phyloP scores from a whole-genome alignment of 2,329 filamentous ascomycete species.

The Colletotrichum sp. region DNA sequence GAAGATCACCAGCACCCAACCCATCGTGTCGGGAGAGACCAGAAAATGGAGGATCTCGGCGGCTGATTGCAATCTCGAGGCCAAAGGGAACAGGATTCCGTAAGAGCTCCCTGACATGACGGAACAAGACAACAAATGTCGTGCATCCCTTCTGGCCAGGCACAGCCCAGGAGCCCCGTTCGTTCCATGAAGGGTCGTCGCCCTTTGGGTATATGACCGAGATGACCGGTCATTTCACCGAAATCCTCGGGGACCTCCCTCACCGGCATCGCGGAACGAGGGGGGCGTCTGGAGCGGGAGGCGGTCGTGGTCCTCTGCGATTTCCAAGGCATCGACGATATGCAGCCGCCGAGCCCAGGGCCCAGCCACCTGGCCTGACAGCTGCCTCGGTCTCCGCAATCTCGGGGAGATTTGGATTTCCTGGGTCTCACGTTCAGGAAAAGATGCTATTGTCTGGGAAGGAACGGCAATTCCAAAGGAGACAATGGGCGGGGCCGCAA shows the following conservation, averaged over 20 bases:
- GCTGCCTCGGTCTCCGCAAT: neutral
- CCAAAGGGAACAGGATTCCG: neutral
- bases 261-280: neutral
- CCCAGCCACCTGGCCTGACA: neutral
- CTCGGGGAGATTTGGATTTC: neutral
- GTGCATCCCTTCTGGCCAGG: neutral
- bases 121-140: neutral
- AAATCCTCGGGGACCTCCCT: neutral
- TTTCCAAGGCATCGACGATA: neutral
- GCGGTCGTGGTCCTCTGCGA: neutral
- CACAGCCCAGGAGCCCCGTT: neutral
- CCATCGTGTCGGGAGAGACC: neutral
- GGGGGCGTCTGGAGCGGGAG: neutral
- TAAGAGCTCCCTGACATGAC: constrained; percentile 6
- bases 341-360: neutral
- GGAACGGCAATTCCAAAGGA: neutral
- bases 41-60: neutral
- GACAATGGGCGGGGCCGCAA: neutral
- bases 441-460: neutral
- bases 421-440: neutral
- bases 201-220: neutral
- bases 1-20: neutral
- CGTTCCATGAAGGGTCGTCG: neutral
- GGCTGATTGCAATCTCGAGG: neutral
- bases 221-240: neutral